Conservation (phyloP, 257 asterid species). For the Craterostigma plantagineum region DNA sequence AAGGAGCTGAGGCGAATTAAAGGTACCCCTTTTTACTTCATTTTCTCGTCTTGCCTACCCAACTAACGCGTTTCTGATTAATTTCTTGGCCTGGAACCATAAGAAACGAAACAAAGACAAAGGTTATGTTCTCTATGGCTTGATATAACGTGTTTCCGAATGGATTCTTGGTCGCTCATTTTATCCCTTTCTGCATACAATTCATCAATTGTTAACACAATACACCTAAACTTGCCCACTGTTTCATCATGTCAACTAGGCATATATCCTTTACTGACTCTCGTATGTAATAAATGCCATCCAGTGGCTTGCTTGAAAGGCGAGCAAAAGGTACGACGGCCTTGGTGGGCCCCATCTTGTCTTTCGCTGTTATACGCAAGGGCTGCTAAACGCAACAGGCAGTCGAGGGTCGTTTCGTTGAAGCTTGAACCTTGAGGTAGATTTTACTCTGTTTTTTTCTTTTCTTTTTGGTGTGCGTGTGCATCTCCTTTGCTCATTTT, state of each 20-base stretch:
- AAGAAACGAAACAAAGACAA: no score
- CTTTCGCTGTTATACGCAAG: conserved; percentile 43
- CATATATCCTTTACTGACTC: not conserved
- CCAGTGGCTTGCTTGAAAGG: conserved; percentile 98
- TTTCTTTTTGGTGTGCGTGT: no score
- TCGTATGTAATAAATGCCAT: not conserved
- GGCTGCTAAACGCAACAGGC: conserved; percentile 78
- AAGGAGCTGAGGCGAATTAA: conserved; percentile 98
- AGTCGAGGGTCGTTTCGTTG: conserved; percentile 82
- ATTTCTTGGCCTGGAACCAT: no score
- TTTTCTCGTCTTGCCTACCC: not conserved
- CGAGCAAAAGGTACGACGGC: conserved; percentile 79
- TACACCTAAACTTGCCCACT: not conserved
- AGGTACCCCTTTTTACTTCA: conserved; percentile 26
- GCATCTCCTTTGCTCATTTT: no score
- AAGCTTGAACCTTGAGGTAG: conserved; percentile 86
- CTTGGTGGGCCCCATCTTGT: conserved; percentile 98
- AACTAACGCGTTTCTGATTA: not conserved
- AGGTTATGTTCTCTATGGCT: no score
- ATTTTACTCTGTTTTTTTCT: not conserved
- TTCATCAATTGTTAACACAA: no score
- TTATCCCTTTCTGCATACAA: no score
- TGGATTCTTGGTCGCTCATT: no score
- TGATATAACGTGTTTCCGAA: no score
- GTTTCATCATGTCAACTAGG: not conserved